Conservation (phyloP, 2,329 filamentous ascomycete species). For the Hymenoscyphus albidus region DNA sequence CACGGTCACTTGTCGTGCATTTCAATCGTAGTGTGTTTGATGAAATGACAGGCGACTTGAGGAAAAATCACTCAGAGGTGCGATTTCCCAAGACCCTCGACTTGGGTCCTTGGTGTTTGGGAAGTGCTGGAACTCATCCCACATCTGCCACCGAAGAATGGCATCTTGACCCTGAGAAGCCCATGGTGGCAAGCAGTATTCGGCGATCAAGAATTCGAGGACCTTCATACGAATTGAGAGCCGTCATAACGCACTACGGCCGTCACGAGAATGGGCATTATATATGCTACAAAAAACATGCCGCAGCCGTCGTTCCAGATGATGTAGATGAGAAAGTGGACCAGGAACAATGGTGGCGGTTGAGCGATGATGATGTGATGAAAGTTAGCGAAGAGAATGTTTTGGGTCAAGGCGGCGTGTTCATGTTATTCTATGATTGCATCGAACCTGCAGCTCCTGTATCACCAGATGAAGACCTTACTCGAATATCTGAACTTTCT, state of each 20-base stretch:
- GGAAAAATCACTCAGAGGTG: conserved; percentile 80
- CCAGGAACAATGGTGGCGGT: conserved; percentile 70
- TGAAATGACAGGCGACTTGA: conserved; percentile 71
- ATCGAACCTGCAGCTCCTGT: conserved; percentile 44
- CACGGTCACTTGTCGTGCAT: conserved; percentile 77
- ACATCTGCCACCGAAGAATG: conserved; percentile 57
- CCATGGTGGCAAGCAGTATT: conserved; percentile 65
- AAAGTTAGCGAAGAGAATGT: conserved; percentile 70
- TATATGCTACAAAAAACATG: conserved; percentile 77
- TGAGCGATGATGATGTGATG: conserved; percentile 85
- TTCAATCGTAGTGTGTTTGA: conserved; percentile 91
- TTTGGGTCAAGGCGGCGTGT: conserved; percentile 72
- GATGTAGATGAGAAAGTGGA: conserved; percentile 20
- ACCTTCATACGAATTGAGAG: conserved; percentile 70
- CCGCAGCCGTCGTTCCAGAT: conserved; percentile 32
- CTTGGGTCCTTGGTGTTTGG: conserved; percentile 80
- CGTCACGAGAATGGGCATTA: conserved; percentile 95
- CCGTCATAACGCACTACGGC: conserved; percentile 84
- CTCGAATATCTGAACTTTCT: not conserved
- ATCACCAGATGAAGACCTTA: not conserved
- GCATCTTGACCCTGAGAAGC: conserved; percentile 62
- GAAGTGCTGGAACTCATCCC: conserved; percentile 42
- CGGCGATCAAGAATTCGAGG: conserved; percentile 50
- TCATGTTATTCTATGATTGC: conserved; percentile 96
- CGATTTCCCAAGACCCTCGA: conserved; percentile 72